Conservation (phyloP, 2,329 filamentous ascomycete genomes). For the Trichophyton rubrum region DNA sequence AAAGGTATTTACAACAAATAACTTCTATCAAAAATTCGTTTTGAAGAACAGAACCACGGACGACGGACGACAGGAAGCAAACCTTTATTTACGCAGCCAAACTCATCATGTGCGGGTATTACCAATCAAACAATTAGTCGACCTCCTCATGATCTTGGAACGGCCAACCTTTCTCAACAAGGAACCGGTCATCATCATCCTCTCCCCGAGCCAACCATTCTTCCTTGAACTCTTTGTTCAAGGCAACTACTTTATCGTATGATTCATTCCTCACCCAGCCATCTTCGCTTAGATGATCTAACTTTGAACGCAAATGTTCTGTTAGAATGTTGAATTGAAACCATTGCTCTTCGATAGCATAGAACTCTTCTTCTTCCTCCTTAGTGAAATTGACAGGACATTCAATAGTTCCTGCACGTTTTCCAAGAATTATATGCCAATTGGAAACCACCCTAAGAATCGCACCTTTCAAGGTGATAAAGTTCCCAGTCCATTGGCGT, state of each 20-base stretch:
- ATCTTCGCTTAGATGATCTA: slow-evolving; percentile 10
- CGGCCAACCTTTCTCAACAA: slow-evolving; percentile 9
- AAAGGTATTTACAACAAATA: too few species aligned
- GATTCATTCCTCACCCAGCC: slow-evolving; percentile 12
- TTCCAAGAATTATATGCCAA: slow-evolving; percentile 10
- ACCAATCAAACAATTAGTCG: background rate
- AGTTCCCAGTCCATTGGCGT: slow-evolving; percentile 8
- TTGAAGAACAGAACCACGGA: too few species aligned
- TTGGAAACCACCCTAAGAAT: slow-evolving; percentile 9
- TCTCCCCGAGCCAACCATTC: slow-evolving; percentile 8
- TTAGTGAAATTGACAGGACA: slow-evolving; percentile 10
- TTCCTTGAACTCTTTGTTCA: slow-evolving; percentile 9
- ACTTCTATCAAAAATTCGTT: too few species aligned
- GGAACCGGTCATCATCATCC: slow-evolving; percentile 10
- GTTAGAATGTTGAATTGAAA: slow-evolving; percentile 9
- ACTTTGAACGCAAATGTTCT: slow-evolving; percentile 7
- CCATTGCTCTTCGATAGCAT: slow-evolving; percentile 10
- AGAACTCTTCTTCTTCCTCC: slow-evolving; percentile 9
- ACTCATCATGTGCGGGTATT: background rate
- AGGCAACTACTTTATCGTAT: slow-evolving; percentile 8
- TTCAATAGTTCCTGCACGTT: background rate
- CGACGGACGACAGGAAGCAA: too few species aligned
- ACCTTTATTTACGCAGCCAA: too few species aligned
- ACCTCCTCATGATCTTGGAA: slow-evolving; percentile 11
- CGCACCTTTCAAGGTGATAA: slow-evolving; percentile 9